phyloP scores from a whole-genome alignment of 1,139 yeast species.

The Casaregolazyma lundiana region DNA sequence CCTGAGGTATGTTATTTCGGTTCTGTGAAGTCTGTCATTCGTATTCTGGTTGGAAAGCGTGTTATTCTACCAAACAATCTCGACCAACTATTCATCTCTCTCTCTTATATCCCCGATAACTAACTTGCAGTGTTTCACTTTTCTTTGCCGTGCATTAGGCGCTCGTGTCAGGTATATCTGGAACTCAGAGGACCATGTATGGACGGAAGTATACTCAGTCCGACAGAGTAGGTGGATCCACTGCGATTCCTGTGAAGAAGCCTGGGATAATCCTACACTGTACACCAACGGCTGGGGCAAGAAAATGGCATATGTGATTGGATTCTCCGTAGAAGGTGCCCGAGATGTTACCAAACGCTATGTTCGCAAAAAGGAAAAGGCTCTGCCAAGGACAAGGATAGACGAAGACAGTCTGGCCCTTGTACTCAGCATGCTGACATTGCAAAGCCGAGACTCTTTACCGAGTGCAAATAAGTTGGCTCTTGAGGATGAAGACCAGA shows the following conservation, averaged over 20 bases:
- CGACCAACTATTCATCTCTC: too few species aligned
- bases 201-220: conserved; percentile 84
- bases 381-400: conserved; percentile 48
- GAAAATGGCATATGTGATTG: conserved; percentile 82
- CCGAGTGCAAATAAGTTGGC: conserved; percentile 34
- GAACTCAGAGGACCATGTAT: conserved; percentile 89
- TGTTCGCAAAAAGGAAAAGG: conserved; percentile 47
- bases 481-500: conserved; percentile 37
- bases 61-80: too few species aligned
- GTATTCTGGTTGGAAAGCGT: too few species aligned
- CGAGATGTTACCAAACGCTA: conserved; percentile 69
- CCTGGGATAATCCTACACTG: conserved; percentile 73
- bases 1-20: too few species aligned
- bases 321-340: conserved; percentile 53
- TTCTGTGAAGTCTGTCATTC: too few species aligned
- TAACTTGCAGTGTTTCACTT: conserved; percentile 49
- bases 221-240: conserved; percentile 72
- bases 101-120: too few species aligned
- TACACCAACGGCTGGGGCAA: conserved; percentile 90
- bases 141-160: conserved; percentile 65
- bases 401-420: conserved; percentile 40
- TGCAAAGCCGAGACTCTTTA: conserved; percentile 33
- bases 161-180: conserved; percentile 65
- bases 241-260: conserved; percentile 78
- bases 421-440: conserved; percentile 40